These are phyloP conservation scores for Vanrija humicola DNA, from an alignment of 1,284 basidiomycete species.

Conservation along the genomic window DNA sequence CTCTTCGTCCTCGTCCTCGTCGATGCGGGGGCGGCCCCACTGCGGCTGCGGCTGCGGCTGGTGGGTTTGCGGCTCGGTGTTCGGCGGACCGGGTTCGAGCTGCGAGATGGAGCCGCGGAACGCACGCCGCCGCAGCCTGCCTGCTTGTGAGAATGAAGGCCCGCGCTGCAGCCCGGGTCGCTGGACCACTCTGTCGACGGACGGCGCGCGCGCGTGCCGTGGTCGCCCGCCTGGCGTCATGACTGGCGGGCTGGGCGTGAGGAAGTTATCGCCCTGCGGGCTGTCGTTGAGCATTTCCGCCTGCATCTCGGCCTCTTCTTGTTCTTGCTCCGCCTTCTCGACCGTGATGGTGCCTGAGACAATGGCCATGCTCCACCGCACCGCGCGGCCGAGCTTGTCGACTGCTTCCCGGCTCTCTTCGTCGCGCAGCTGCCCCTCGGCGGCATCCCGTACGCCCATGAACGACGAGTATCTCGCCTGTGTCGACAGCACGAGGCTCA, in stretches of 20 bases:
- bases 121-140: conserved; percentile 28
- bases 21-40: conserved; percentile 22
- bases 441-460: conserved; percentile 19
- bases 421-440: conserved; percentile 22
- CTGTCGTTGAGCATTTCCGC: no score
- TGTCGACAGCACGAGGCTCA: conserved; percentile 47
- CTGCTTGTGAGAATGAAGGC: conserved; percentile 25
- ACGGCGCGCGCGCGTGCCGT: background rate
- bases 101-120: conserved; percentile 4
- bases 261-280: background rate
- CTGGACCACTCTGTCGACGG: background rate
- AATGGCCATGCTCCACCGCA: conserved; percentile 28
- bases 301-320: background rate
- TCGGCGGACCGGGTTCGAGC: conserved; percentile 7
- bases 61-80: background rate
- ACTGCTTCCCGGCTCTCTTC: conserved; percentile 37
- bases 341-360: conserved; percentile 1
- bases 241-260: conserved; percentile 2
- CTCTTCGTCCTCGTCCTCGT: conserved; percentile 33
- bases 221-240: no score
- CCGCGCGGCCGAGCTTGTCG: conserved; percentile 33
- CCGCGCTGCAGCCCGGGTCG: conserved; percentile 22
- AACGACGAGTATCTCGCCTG: conserved; percentile 44
- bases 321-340: conserved; percentile 1
- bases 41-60: conserved; percentile 5